Conservation (phyloP, 306 rosid genomes). For the Glycine soja region DNA sequence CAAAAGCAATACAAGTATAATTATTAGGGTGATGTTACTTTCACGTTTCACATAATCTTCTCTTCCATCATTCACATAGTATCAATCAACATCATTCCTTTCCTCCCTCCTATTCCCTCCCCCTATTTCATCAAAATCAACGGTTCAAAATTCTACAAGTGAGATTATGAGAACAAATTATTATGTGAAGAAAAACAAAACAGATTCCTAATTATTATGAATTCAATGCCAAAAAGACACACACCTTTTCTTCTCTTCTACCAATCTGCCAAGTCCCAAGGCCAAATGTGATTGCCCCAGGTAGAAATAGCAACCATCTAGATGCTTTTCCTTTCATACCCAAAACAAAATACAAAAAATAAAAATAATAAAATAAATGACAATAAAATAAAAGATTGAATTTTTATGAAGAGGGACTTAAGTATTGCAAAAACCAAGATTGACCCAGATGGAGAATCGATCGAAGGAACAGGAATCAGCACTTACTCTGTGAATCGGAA, state of each 20-base stretch:
- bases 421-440: conserved; percentile 24
- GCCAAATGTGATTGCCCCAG: conserved; percentile 93
- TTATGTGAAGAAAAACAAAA: not conserved
- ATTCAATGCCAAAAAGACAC: conserved; percentile 4
- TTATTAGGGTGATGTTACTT: not conserved
- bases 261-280: conserved; percentile 97
- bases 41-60: not conserved
- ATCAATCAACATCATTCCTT: not conserved
- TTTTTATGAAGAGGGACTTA: conserved; percentile 27
- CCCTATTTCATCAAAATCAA: not conserved
- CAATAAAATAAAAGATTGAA: not conserved
- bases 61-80: not conserved
- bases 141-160: not conserved
- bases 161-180: conserved; percentile 2
- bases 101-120: not conserved
- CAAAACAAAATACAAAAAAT: not conserved
- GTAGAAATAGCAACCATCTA: conserved; percentile 77
- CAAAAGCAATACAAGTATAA: not conserved
- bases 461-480: not conserved
- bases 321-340: conserved; percentile 61
- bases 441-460: conserved; percentile 6
- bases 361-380: conserved; percentile 13
- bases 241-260: conserved; percentile 90
- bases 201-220: conserved; percentile 18
- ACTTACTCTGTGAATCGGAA: conserved; percentile 61